Base-by-base conservation (phyloP, 179 eudicot genomes). In the Patellifolia procumbens region DNA sequence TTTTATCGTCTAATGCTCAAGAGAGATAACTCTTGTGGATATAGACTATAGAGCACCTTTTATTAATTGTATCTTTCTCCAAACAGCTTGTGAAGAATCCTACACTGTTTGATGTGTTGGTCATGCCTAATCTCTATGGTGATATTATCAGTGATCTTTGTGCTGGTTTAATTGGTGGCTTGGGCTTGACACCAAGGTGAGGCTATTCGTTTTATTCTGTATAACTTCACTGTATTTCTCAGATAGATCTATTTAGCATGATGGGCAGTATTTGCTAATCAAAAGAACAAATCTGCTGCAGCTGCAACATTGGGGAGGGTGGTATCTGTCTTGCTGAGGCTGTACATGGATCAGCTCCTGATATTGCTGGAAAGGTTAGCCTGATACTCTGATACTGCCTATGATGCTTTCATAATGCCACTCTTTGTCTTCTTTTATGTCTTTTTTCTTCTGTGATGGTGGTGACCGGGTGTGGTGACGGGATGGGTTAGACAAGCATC, bases 251-350 rank as follows among this genome's bases (percentile, higher is more conserved):
- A 35, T 59, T 56, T 72, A 64, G n/a, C 37, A 10, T 39, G 67
- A 66, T 28, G 15, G 45, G 6, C 28, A 62, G n/a, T 52, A 59
- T 43, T 68, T 75, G 8, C 20, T 75, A 37, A 58, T 37, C 16
- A 66, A 16, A 62, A 16, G 16, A 46, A 46, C 22, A 43, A 35
- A 55, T 75, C 78, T 72, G 59, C 16, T 60, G 51, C 84, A 95
- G 97, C 78, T 86, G 90, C 83, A 95, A 95, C 80, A 95, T 95
- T 88, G 99, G 99, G 16, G 99, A 95, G 85, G 97, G 92, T 69
- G 99, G 99, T 64, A 89, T 95, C 79, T 97, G 95, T 78, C 91
- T 95, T 81, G 99, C 99, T 78, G 99, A 95, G 86, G 99, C 99
- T 80, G 99, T 95, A 59, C 99, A 95, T 81, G 99, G 99, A 68